These are phyloP conservation scores for Rhodotorula sp. DNA, from an alignment of 1,284 basidiomycete species.

Conservation along the genomic window DNA sequence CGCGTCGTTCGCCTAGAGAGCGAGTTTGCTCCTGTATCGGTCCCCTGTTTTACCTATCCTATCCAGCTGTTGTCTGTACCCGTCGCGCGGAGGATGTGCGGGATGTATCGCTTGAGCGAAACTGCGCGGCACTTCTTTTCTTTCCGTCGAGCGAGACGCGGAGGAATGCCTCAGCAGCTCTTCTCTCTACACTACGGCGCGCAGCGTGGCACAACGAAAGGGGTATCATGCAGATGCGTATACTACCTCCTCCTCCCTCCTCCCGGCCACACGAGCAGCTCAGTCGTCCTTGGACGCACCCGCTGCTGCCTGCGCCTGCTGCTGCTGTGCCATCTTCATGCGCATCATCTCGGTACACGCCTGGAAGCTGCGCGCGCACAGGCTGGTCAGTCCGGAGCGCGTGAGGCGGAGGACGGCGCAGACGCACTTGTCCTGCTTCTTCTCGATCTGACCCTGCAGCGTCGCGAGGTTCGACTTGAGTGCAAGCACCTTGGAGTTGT, in stretches of 20 bases:
- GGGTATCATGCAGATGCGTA: slow-evolving; percentile 1
- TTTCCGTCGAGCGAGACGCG: too few relatives aligned
- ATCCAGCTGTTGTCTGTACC: too few relatives aligned
- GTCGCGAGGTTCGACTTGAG: slow-evolving; percentile 65
- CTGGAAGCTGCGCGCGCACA: slow-evolving; percentile 9
- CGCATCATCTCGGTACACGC: slow-evolving; percentile 34
- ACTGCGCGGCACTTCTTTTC: too few relatives aligned
- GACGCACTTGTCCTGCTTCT: slow-evolving; percentile 68
- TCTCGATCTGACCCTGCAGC: slow-evolving; percentile 79
- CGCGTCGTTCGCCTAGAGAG: background rate
- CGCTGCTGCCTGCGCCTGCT: background rate
- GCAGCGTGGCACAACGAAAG: background rate
- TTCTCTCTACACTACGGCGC: background rate
- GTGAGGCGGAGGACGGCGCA: background rate
- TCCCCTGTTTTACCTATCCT: too few relatives aligned
- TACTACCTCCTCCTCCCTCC: background rate
- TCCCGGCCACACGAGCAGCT: background rate
- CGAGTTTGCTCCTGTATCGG: background rate
- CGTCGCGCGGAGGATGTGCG: too few relatives aligned
- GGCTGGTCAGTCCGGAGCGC: background rate
- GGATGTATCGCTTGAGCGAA: background rate
- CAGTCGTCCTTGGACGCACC: background rate
- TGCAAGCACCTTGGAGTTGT: slow-evolving; percentile 43
- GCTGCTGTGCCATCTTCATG: slow-evolving; percentile 27
- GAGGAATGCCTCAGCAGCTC: too few relatives aligned